phyloP scores from a whole-genome alignment of 129 eudicot genomes.

The Deinandra increscens region DNA sequence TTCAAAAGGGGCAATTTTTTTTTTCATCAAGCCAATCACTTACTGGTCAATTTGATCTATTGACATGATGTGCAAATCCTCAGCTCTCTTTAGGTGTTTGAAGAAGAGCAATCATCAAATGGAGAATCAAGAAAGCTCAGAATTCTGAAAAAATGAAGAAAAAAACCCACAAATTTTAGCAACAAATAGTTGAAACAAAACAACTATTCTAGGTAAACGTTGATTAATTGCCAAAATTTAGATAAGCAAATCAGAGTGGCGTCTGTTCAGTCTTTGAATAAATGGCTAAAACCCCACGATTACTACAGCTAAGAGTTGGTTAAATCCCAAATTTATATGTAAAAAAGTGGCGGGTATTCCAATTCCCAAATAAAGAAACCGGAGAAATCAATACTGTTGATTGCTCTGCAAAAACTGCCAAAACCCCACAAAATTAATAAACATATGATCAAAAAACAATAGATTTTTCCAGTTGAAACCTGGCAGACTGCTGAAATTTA shows the following conservation, averaged over 20 bases:
- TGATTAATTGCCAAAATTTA: conserved; percentile 9
- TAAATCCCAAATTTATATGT: neutral
- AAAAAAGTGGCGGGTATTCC: conserved; percentile 10
- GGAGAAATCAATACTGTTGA: neutral
- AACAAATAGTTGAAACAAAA: neutral
- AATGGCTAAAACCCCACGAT: neutral
- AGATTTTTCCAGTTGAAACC: neutral
- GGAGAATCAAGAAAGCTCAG: neutral
- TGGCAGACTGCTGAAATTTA: neutral
- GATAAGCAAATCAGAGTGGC: neutral
- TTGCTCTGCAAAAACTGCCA: neutral
- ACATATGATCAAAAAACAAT: neutral
- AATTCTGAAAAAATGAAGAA: conserved; percentile 12
- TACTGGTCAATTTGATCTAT: conserved; percentile 13
- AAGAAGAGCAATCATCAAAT: conserved; percentile 12
- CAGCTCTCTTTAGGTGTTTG: conserved; percentile 3
- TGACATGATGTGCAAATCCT: conserved; percentile 15
- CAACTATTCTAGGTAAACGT: conserved; percentile 16
- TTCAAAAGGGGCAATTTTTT: conserved; percentile 1
- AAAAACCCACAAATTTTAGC: neutral
- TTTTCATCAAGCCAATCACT: conserved; percentile 11
- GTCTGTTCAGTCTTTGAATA: conserved; percentile 13
- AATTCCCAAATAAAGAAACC: conserved; percentile 7
- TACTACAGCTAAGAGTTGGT: conserved; percentile 1
- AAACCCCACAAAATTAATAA: neutral